These are phyloP conservation scores for Ganoderma lucidum DNA, from an alignment of 1,284 basidiomycete species.

Conservation along the genomic window DNA sequence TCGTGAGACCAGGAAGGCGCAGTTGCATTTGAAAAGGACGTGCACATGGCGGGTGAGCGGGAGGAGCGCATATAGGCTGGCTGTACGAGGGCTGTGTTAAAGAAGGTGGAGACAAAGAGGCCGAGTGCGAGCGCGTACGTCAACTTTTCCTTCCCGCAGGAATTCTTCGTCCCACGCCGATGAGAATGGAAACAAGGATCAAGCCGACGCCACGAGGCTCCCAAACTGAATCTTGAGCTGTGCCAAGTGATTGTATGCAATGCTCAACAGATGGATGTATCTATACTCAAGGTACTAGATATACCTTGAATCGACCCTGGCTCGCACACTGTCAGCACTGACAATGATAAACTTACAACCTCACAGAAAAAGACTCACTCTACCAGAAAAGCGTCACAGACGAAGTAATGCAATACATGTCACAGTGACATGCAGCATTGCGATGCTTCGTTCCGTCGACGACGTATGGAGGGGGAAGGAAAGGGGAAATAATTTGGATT, in stretches of 20 bases:
- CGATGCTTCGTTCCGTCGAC: too few species aligned
- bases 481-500: too few species aligned
- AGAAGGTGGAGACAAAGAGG: not conserved
- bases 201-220: conserved; percentile 12
- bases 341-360: not conserved
- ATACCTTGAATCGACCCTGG: not conserved
- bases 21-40: not conserved
- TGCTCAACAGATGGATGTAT: not conserved
- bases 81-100: conserved; percentile 1
- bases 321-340: not conserved
- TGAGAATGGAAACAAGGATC: conserved; percentile 13
- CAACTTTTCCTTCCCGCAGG: not conserved
- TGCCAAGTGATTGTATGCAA: not conserved
- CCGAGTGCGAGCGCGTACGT: not conserved
- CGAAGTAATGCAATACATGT: too few species aligned
- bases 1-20: not conserved
- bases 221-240: conserved; percentile 1
- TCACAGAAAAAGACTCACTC: not conserved
- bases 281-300: not conserved
- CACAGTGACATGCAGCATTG: too few species aligned
- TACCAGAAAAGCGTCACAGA: too few species aligned
- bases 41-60: not conserved
- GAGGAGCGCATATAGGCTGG: not conserved
- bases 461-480: too few species aligned
- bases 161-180: conserved; percentile 13